Evolutionary conservation across 179 eudicot genomes (phyloP).

Genomic region (Patellifolia procumbens): DNA sequence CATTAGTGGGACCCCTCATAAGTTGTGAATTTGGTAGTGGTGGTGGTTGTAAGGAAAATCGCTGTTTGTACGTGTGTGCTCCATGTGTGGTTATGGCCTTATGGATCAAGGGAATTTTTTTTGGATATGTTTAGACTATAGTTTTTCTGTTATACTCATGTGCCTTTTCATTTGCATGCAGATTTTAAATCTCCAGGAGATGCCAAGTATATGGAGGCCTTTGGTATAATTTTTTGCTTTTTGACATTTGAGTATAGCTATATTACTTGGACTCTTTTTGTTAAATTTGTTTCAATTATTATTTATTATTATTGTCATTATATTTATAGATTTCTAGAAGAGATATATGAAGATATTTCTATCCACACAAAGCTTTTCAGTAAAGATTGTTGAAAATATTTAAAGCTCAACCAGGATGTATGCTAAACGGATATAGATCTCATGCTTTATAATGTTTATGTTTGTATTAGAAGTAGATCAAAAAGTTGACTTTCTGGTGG

Average conservation of each 20-base stretch:
- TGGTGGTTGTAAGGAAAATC: not conserved
- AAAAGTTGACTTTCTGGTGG: not conserved
- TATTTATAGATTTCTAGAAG: not conserved
- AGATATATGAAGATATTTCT: not conserved
- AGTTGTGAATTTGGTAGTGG: not conserved
- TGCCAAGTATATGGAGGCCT: slow-evolving; percentile 75
- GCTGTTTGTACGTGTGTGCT: not conserved
- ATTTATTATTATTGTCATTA: no score
- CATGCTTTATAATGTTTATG: not conserved
- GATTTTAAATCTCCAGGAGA: slow-evolving; percentile 78
- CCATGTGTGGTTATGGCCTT: not conserved
- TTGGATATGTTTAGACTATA: not conserved
- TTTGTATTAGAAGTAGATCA: not conserved
- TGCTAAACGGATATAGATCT: not conserved
- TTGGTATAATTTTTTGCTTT: slow-evolving; percentile 51
- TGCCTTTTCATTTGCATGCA: slow-evolving; percentile 37
- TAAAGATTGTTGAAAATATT: not conserved
- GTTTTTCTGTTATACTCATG: not conserved
- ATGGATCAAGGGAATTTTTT: not conserved
- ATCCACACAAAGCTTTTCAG: not conserved
- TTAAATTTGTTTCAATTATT: no score
- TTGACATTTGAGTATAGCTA: not conserved
- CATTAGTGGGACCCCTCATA: not conserved
- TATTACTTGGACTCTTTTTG: no score
- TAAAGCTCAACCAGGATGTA: not conserved